These are phyloP conservation scores for Phalaenopsis aphrodite DNA, from an alignment of 106 monocot species.

Conservation along the genomic window DNA sequence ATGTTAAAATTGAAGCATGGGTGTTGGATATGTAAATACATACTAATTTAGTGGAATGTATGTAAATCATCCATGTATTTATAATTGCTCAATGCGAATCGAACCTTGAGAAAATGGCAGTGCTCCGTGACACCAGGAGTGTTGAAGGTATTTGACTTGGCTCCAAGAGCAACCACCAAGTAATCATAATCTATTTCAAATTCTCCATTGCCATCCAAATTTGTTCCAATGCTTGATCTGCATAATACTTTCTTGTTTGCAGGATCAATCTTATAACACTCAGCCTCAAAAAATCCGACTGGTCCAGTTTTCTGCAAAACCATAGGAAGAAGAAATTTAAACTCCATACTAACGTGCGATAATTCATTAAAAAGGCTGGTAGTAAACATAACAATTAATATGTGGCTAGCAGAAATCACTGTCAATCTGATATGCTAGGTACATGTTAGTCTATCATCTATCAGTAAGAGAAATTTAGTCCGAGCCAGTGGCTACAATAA, in stretches of 20 bases:
- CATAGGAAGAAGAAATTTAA: background rate
- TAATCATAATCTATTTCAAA: constrained; percentile 36
- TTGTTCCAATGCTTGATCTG: constrained; percentile 29
- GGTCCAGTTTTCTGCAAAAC: constrained; percentile 33
- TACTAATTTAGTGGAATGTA: too few species aligned
- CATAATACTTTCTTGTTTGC: constrained; percentile 22
- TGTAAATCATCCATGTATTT: background rate
- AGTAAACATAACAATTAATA: background rate
- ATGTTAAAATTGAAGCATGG: too few species aligned
- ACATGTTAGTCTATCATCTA: too few species aligned
- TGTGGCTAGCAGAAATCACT: background rate
- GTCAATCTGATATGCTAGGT: too few species aligned
- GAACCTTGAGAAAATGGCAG: constrained; percentile 66
- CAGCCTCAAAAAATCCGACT: constrained; percentile 34
- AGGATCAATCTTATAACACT: constrained; percentile 23
- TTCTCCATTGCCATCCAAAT: constrained; percentile 43
- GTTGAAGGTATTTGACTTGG: constrained; percentile 53
- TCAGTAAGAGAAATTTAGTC: too few species aligned
- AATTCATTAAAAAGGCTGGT: background rate
- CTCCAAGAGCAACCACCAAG: constrained; percentile 40
- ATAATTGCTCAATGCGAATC: background rate
- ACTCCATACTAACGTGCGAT: background rate
- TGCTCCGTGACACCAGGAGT: constrained; percentile 58
- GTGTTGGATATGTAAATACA: too few species aligned
- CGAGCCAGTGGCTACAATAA: too few species aligned